A percentile compares a stretch with the other conserved stretches of the same genome.
phyloP scores from a whole-genome alignment of 495 filamentous ascomycete genomes.

The Penicillium desertorum region DNA sequence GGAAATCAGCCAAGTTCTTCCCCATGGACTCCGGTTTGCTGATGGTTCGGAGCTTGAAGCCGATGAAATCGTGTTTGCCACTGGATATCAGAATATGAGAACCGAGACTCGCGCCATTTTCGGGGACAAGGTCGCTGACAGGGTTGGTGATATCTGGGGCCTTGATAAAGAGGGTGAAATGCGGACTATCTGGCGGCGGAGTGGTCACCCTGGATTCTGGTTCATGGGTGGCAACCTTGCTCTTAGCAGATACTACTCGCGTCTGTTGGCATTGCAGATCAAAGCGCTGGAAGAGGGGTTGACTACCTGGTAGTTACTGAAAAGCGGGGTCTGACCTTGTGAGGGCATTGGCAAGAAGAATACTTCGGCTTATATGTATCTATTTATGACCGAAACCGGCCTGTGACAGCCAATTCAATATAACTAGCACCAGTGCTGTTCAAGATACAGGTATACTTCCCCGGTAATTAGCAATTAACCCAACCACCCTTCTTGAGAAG shows the following conservation, averaged over 20 bases:
- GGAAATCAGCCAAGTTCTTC: slow-evolving; percentile 60
- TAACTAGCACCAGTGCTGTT: neutral
- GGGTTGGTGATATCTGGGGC: slow-evolving; percentile 72
- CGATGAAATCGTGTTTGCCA: slow-evolving; percentile 81
- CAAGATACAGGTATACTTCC: neutral
- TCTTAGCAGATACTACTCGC: slow-evolving; percentile 69
- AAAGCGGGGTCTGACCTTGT: neutral
- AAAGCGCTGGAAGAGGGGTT: slow-evolving; percentile 62
- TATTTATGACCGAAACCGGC: neutral
- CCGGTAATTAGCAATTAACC: slow-evolving; percentile 8
- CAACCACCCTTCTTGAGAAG: slow-evolving; percentile 36
- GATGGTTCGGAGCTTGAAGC: slow-evolving; percentile 69
- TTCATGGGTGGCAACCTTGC: slow-evolving; percentile 81
- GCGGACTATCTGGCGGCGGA: slow-evolving; percentile 66
- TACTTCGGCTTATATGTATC: neutral
- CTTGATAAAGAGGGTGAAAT: slow-evolving; percentile 76
- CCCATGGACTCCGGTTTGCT: slow-evolving; percentile 59
- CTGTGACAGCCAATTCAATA: too few species aligned
- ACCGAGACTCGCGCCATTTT: slow-evolving; percentile 61
- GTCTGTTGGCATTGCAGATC: slow-evolving; percentile 73
- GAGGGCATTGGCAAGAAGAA: neutral
- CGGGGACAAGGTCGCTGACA: slow-evolving; percentile 66
- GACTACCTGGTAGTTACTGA: slow-evolving; percentile 25
- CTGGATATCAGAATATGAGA: slow-evolving; percentile 81
- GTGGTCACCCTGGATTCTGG: slow-evolving; percentile 77